Percentiles rank a stretch among this genome's conserved stretches.
Conservation (phyloP, 805 yeast genomes). For the Saccharomycopsis babjevae region DNA sequence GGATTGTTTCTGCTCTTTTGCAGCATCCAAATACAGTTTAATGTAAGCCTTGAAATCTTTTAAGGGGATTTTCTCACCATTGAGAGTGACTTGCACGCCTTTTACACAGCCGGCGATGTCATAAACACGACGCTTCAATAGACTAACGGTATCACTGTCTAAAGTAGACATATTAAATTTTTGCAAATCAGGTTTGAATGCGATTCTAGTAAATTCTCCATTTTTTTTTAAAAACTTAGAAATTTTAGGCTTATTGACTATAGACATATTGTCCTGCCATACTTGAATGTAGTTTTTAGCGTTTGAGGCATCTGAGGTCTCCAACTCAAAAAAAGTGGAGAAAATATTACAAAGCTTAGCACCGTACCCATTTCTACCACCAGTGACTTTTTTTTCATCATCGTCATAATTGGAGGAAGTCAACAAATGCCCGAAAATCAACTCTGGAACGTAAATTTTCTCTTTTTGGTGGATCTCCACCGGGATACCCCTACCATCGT, state of each 20-base stretch:
- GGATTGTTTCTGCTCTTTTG: conserved; percentile 21
- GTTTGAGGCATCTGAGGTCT: conserved; percentile 70
- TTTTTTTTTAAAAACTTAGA: conserved; percentile 39
- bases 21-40: conserved; percentile 77
- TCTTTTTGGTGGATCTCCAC: conserved; percentile 89
- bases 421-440: conserved; percentile 88
- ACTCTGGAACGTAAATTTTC: conserved; percentile 86
- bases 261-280: conserved; percentile 83
- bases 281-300: conserved; percentile 63
- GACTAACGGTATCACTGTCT: conserved; percentile 76
- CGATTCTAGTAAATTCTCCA: conserved; percentile 75
- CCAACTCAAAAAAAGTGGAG: conserved; percentile 76
- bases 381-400: conserved; percentile 88
- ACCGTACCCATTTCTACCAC: conserved; percentile 98
- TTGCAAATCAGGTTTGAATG: conserved; percentile 78
- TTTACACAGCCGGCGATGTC: conserved; percentile 91
- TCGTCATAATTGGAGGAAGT: conserved; percentile 97
- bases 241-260: conserved; percentile 67
- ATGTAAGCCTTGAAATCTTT: conserved; percentile 78
- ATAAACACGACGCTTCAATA: conserved; percentile 85
- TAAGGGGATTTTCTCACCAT: conserved; percentile 61
- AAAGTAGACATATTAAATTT: conserved; percentile 78
- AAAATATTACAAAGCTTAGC: conserved; percentile 96
- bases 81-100: conserved; percentile 68
- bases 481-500: conserved; percentile 95